These are phyloP conservation scores for Silybum marianum DNA, from an alignment of 129 eudicot species.

Conservation along the genomic window DNA sequence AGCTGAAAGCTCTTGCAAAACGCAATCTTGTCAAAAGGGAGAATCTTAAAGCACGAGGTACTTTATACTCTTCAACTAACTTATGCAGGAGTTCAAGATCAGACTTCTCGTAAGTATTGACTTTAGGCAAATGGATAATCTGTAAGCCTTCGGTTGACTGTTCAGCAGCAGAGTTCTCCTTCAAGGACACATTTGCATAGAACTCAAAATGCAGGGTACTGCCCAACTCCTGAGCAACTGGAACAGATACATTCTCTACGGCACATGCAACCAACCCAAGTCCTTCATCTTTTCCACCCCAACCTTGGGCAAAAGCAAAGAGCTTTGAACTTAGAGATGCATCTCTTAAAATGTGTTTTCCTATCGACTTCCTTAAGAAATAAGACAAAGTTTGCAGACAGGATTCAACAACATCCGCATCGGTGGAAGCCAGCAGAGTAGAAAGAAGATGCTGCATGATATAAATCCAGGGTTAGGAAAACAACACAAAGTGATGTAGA, in stretches of 20 bases:
- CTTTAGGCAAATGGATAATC: constrained; percentile 75
- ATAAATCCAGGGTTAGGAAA: constrained; percentile 22
- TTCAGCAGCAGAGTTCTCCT: constrained; percentile 41
- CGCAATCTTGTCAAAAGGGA: constrained; percentile 90
- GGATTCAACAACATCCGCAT: constrained; percentile 92
- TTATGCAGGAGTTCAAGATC: constrained; percentile 85
- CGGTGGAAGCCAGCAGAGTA: constrained; percentile 85
- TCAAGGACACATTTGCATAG: constrained; percentile 58
- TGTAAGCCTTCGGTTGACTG: constrained; percentile 60
- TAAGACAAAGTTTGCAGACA: constrained; percentile 86
- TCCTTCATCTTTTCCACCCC: constrained; percentile 99
- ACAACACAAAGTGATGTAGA: constrained; percentile 5
- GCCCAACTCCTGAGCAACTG: constrained; percentile 69
- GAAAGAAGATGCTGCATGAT: constrained; percentile 86
- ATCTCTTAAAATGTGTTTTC: constrained; percentile 77
- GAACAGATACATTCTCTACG: constrained; percentile 54
- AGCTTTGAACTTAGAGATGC: constrained; percentile 74
- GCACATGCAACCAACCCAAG: constrained; percentile 89
- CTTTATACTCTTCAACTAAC: constrained; percentile 68
- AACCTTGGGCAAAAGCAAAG: constrained; percentile 94
- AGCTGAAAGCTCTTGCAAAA: constrained; percentile 87
- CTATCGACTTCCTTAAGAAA: constrained; percentile 81
- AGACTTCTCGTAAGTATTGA: constrained; percentile 47
- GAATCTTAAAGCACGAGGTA: constrained; percentile 74
- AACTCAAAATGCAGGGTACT: constrained; percentile 94